Base-by-base conservation (phyloP, 2,329 filamentous ascomycete species). In the Penicillium fuscoglaucum region DNA sequence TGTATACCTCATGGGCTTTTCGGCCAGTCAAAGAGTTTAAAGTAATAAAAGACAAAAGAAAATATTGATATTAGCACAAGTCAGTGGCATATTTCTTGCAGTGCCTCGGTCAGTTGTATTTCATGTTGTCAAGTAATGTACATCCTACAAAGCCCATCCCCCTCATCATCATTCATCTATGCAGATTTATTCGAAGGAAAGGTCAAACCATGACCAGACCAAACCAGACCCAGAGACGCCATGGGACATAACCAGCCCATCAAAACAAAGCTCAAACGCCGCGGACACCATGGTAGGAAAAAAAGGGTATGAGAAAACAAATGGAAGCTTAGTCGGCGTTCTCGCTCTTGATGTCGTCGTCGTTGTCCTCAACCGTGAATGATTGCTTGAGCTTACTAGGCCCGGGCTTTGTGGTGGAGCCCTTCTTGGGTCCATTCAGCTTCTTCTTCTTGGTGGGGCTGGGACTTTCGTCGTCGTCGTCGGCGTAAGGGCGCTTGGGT, bases 381-480 rank as follows among this genome's bases (percentile, higher is more conserved):
- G 73, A 76, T 61, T 77, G 77, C 55, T 77, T 78, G 33, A 78
- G 63, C 61, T 77, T 78, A 60, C 75, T 77, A 31, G 72, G 69
- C 4, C 70, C 67, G 7, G 76, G 75, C 52, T 78, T 78, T 50
- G 70, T 72, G 28, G 63, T 66, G 2, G 70, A 69, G 24, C 69
- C 62, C 61, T 77, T 74, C 58, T 78, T 77, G 6, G 68, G 67
- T n/a, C 62, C 66, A 44, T 72, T 75, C 17, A 68, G 59, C 55
- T 82, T 82, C 70, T 82, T 82, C 72, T 82, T 82, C 64, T 81
- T 80, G 51, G 79, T 79, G 47, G 76, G 72, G 44, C 78, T 74
- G 21, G 76, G 72, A 4, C 76, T 78, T 12, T 76, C 66, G 9
- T 68, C 74, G 24, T 80, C 78, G 6, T 80, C 78, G 44, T 76